Evolutionary conservation across 768 basidiomycete genomes (phyloP), one percentile per base, ranked within the genome.

Genomic region (Sarcodon sp.): DNA sequence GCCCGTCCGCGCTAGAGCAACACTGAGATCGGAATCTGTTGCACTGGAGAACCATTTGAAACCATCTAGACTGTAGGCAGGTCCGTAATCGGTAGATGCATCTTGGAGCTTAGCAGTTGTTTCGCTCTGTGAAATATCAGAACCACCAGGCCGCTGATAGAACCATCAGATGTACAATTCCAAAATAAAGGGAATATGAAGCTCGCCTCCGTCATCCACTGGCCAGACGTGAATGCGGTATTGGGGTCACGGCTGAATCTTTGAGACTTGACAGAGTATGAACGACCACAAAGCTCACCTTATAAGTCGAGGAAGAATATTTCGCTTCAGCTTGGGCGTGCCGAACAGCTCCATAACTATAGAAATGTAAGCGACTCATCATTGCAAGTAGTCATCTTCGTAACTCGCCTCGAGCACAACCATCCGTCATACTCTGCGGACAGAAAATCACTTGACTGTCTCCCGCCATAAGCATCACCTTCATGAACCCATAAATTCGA

Each of bases 11-110:
- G 83, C 87, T 5, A 88, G 66, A 1, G 82, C 83, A 21, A 88
- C 69, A 0, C 83, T 73, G 7, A 87, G 66, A 50, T 88, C 68
- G 52, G 80, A 77, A 54, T 88, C 87, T 0, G 84, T 84, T 1
- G 87, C 87, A 54, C 82, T 84, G 12, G 85, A 86, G 61, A 87
- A 87, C 85, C 85, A 87, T 64, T 87, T 87, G 60, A 87, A 76
- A 3, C 85, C 83, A 53, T 86, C 66, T 16, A 87, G 60, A 15
- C 57, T 65, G 59, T 83, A 83, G 44, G 68, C 62, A 3, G 72
- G 65, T 15, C 81, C 81, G 48, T 74, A 57, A 16, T 32, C 31
- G 13, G 16, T 47, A 3, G 21, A 34, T 34, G 64, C 53, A 33
- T 54, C 57, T 0, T 67, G 60, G 2, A 68, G 59, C 21, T 56